Base-by-base conservation (phyloP, 2,329 filamentous ascomycete species). In the Trematosphaeria pertusa region DNA sequence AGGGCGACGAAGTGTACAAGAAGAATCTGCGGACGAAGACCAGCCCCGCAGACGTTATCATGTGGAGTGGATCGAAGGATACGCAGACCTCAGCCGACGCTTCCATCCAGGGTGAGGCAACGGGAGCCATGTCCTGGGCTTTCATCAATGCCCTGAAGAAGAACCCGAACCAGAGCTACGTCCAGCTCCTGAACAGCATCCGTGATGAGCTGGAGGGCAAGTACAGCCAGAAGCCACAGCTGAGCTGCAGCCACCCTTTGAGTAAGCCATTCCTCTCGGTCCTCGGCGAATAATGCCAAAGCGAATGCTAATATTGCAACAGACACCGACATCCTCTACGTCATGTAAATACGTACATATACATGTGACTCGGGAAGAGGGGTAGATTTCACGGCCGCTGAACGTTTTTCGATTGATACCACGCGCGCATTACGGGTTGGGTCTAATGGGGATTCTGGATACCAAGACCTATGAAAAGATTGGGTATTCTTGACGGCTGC, bases 11-110 rank as follows among this genome's bases (percentile, higher is more conserved):
- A 26, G 87, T 87, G 14, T 87, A 91, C 72, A 82, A 95, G 74
- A 86, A 85, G 70, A 89, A 92, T 53, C 81, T 90, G 69, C 83
- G 88, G 58, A 97, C 93, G 32, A 95, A 95, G 77, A 97, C 94
- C 12, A 94, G 88, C 43, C 87, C 92, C 1, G 94, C 94, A 31
- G 94, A 99, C 73, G 94, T 99, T 22, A 85, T 99, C 69, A 96
- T 97, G 89, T 96, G 92, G 88, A 96, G 90, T 51, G 94, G 94
- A 46, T 95, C 90, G 77, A 97, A 96, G 75, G 94, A 99, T 69
- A 85, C 87, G 52, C 94, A 97, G 75, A 99, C 94, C 59, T 92
- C 88, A 87, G 89, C 91, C 75, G 94, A 99, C 72, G 92, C 94
- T 10, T 89, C 86, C 20, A 97, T 97, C 58, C 84, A 82, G 33